Percentiles rank a stretch among this genome's conserved stretches.
Conservation (phyloP, 2,329 filamentous ascomycete species). For the Talaromyces sp. region DNA sequence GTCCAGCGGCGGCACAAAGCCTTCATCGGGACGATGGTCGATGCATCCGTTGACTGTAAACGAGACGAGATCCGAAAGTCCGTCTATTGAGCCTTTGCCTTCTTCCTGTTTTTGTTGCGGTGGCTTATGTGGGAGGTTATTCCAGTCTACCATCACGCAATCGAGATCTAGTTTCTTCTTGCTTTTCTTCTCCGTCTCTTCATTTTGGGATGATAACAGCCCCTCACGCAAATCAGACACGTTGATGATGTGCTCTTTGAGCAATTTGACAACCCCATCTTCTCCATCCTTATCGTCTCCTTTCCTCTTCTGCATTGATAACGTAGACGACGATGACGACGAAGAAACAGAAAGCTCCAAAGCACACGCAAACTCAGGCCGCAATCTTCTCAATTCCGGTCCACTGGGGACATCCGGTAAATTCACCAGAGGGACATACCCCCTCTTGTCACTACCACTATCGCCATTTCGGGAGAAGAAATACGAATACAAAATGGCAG, state of each 20-base stretch:
- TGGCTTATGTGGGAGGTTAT: slow-evolving; percentile 45
- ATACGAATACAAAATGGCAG: slow-evolving; percentile 62
- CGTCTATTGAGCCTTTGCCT: slow-evolving; percentile 48
- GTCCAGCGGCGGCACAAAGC: slow-evolving; percentile 45
- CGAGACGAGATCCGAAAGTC: slow-evolving; percentile 43
- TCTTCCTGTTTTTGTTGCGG: slow-evolving; percentile 47
- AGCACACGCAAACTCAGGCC: slow-evolving; percentile 60
- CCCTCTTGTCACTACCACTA: slow-evolving; percentile 22
- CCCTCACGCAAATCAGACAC: slow-evolving; percentile 36
- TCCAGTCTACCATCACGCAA: slow-evolving; percentile 45
- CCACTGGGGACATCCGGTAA: slow-evolving; percentile 48
- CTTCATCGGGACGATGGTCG: slow-evolving; percentile 63
- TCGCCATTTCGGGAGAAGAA: slow-evolving; percentile 45
- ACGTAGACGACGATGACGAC: background rate
- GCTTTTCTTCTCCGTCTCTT: slow-evolving; percentile 12
- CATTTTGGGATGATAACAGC: slow-evolving; percentile 20
- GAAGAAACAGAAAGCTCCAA: slow-evolving; percentile 50
- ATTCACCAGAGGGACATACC: slow-evolving; percentile 60
- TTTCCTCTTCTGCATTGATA: background rate
- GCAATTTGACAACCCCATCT: slow-evolving; percentile 27
- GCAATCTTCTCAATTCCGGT: slow-evolving; percentile 52
- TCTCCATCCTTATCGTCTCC: slow-evolving; percentile 17
- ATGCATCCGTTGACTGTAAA: slow-evolving; percentile 53
- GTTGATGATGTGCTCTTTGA: slow-evolving; percentile 41
- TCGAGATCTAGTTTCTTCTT: slow-evolving; percentile 11